Evolutionary conservation across 352 stramenopile genomes (phyloP).

Genomic region (Globisporangium recalcitrans): DNA sequence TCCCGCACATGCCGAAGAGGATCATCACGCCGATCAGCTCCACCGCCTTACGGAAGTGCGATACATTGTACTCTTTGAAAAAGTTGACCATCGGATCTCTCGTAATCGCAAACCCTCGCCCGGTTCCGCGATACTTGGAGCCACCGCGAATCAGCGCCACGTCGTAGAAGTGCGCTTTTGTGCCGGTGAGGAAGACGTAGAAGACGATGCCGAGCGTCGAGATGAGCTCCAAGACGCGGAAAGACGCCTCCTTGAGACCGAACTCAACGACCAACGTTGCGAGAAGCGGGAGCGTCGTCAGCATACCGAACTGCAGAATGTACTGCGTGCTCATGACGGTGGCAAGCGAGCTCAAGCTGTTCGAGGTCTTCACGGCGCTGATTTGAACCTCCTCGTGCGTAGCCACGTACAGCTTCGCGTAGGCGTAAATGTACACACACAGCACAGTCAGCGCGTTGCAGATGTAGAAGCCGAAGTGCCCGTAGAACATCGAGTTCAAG

Average conservation of each 20-base stretch:
- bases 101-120: conserved; percentile 84
- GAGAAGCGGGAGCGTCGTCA: conserved; percentile 77
- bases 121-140: conserved; percentile 83
- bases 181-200: conserved; percentile 85
- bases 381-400: conserved; percentile 62
- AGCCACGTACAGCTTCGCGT: conserved; percentile 77
- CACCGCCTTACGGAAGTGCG: conserved; percentile 85
- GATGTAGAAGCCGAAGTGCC: conserved; percentile 88
- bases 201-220: conserved; percentile 80
- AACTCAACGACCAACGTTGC: conserved; percentile 79
- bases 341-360: conserved; percentile 55
- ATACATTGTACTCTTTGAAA: conserved; percentile 85
- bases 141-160: conserved; percentile 78
- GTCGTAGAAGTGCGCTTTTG: conserved; percentile 85
- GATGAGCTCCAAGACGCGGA: conserved; percentile 79
- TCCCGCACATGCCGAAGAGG: conserved; percentile 72
- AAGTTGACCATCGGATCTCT: conserved; percentile 85
- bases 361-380: conserved; percentile 53
- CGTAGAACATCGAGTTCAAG: conserved; percentile 88
- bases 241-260: conserved; percentile 58
- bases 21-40: conserved; percentile 85
- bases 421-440: conserved; percentile 84
- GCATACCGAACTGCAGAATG: conserved; percentile 81
- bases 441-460: conserved; percentile 83
- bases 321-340: conserved; percentile 86